These are phyloP conservation scores for Vitis hybrid DNA, from an alignment of 177 flowering plant species.

Conservation along the genomic window DNA sequence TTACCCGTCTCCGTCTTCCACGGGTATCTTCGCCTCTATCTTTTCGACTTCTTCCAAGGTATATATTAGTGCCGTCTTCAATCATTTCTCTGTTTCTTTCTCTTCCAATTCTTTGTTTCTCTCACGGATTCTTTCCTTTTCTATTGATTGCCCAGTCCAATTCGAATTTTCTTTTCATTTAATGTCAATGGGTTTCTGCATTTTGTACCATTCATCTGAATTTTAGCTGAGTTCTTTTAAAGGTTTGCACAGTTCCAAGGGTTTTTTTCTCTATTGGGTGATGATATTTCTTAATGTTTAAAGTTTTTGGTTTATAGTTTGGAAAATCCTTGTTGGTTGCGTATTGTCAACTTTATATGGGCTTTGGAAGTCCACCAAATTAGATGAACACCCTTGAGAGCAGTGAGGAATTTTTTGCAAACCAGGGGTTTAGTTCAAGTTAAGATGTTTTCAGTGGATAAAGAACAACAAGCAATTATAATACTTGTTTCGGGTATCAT, in stretches of 20 bases:
- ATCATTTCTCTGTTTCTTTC: neutral
- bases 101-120: neutral
- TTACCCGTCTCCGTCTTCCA: slow-evolving; percentile 24
- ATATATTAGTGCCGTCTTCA: neutral
- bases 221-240: neutral
- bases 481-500: neutral
- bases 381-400: neutral
- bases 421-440: no score
- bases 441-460: no score
- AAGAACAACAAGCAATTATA: no score
- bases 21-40: slow-evolving; percentile 42
- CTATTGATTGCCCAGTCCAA: neutral
- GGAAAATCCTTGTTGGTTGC: neutral
- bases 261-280: neutral
- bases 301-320: neutral
- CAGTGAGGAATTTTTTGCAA: no score
- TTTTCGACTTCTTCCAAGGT: slow-evolving; percentile 39
- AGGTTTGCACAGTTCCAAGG: neutral
- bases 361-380: neutral
- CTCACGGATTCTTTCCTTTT: neutral
- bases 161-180: neutral
- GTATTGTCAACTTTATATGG: neutral
- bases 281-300: neutral
- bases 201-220: neutral
- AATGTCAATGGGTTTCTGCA: neutral